Percentiles rank a stretch among this genome's conserved stretches.
Evolutionary conservation across 805 yeast species (phyloP).

Genomic region (Suhomyces vadensis): DNA sequence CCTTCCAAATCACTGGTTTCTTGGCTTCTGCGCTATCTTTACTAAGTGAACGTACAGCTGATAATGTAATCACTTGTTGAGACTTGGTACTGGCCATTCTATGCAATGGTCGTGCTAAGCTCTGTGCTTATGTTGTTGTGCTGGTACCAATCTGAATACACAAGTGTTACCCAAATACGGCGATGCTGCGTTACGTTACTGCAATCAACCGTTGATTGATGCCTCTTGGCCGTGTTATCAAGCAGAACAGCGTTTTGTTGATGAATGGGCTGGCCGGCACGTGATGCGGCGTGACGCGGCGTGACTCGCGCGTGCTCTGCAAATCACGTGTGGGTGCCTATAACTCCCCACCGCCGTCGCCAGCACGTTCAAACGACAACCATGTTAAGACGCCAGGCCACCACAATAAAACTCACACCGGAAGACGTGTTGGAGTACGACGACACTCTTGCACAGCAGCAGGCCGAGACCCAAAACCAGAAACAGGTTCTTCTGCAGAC

Average conservation of each 20-base stretch:
- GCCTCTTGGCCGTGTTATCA: too few relatives aligned
- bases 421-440: constrained; percentile 63
- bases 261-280: neutral
- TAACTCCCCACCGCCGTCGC: too few relatives aligned
- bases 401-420: constrained; percentile 63
- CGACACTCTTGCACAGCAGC: constrained; percentile 21
- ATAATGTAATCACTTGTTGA: constrained; percentile 28
- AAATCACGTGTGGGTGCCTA: too few relatives aligned
- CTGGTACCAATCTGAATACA: too few relatives aligned
- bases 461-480: neutral
- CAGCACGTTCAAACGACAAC: neutral
- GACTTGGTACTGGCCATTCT: constrained; percentile 24
- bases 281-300: neutral
- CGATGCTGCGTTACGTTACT: too few relatives aligned
- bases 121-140: too few relatives aligned
- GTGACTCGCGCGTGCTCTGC: neutral
- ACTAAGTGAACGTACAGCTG: constrained; percentile 26
- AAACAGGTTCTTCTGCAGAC: neutral
- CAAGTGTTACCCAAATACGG: too few relatives aligned
- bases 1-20: constrained; percentile 44
- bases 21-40: constrained; percentile 15
- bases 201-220: too few relatives aligned
- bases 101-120: neutral
- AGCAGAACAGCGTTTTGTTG: neutral
- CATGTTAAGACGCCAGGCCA: constrained; percentile 74